Base-by-base conservation (phyloP, 176 grass and related monocot species). In the Zoysia japonica region DNA sequence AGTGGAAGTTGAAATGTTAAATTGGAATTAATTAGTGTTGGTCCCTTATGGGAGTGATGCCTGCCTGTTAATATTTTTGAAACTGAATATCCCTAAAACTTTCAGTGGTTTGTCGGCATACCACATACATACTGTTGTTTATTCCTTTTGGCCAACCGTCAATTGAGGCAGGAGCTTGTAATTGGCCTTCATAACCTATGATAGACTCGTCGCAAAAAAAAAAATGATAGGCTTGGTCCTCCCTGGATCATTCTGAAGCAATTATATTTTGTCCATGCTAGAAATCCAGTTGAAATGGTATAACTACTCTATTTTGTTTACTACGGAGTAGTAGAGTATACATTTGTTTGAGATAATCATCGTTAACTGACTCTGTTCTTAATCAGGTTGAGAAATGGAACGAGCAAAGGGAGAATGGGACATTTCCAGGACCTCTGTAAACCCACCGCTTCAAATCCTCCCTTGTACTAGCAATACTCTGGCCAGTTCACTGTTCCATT, bases 391-490 rank as follows among this genome's bases (percentile, higher is more conserved):
- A 86, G 56, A 88, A 78, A 68, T 92, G 87, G 90, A 90, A 96
- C 64, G 82, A 90, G 54, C 87, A 92, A 55, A 88, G 85, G 87
- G 85, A 81, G 35, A 90, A 84, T 73, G 85, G 87, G 65, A 95
- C 89, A 10, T 92, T 95, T 87, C 81, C 84, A 42, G 88, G 87
- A 37, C 93, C 87, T 54, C 84, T 95, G n/a, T 90, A 87, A 90
- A 70, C 57, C 60, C 36, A 50, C 9, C 48, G 77, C 38, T 53
- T 55, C 10, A 59, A 70, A 59, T 63, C 43, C 66, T 42, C 20
- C 67, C 46, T 65, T 50, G 66, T 80, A 79, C 81, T 54, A 53
- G 78, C 68, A 68, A 72, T 46, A 48, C 9, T 15, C 44, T 68
- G 78, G 76, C 43, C 53, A 40, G 72, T 4, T 40, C 10, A 78